Percentiles rank a stretch among this genome's conserved stretches.
Evolutionary conservation across 179 eudicot genomes (phyloP).

Genomic region (Pouteria campechiana): DNA sequence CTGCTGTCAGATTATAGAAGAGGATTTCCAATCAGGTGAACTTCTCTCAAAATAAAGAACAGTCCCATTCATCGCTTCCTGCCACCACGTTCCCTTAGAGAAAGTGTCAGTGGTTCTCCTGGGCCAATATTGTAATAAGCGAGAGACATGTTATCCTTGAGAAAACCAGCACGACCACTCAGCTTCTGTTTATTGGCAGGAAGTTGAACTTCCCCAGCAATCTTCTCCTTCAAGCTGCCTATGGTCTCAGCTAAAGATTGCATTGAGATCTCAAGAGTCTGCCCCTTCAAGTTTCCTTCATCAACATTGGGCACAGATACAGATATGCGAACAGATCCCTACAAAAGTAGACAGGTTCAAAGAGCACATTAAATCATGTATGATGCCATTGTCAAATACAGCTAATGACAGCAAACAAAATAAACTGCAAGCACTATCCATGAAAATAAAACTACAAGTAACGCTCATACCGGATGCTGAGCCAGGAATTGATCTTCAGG

Average conservation of each 20-base stretch:
- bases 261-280: conserved; percentile 71
- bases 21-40: too few relatives aligned
- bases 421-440: not conserved
- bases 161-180: conserved; percentile 96
- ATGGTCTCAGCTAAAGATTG: conserved; percentile 74
- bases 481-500: conserved; percentile 94
- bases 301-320: conserved; percentile 81
- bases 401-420: not conserved
- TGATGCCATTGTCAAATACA: not conserved
- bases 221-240: conserved; percentile 81
- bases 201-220: conserved; percentile 91
- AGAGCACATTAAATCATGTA: not conserved
- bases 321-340: conserved; percentile 75
- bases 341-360: conserved; percentile 2
- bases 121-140: conserved; percentile 74
- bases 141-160: conserved; percentile 86
- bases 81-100: conserved; percentile 97
- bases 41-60: too few relatives aligned
- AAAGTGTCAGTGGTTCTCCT: conserved; percentile 69
- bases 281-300: conserved; percentile 93
- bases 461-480: conserved; percentile 61
- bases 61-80: conserved; percentile 46
- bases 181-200: conserved; percentile 93
- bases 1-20: too few relatives aligned
- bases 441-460: not conserved